Conservation (phyloP, 345 rosid species). For the Zanthoxylum bungeanum region DNA sequence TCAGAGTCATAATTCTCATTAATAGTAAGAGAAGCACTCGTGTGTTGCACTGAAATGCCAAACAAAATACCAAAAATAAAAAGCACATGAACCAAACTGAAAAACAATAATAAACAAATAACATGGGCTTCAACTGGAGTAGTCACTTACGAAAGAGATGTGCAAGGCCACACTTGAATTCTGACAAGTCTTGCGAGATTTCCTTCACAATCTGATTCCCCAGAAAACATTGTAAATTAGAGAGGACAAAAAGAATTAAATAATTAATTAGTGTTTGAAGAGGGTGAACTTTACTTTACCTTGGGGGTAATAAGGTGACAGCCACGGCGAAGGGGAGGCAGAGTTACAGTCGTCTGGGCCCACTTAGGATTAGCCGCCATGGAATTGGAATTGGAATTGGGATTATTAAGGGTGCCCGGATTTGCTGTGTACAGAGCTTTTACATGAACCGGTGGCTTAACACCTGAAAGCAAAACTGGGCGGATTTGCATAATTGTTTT, state of each 20-base stretch:
- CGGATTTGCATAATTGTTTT: too few species aligned
- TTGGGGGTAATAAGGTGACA: slow-evolving; percentile 89
- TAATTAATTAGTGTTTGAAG: background rate
- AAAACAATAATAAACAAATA: background rate
- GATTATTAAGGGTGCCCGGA: slow-evolving; percentile 18
- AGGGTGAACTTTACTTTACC: slow-evolving; percentile 27
- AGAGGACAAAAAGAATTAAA: background rate
- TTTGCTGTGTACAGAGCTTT: slow-evolving; percentile 38
- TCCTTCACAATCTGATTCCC: slow-evolving; percentile 70
- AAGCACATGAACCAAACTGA: too few species aligned
- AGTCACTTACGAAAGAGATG: slow-evolving; percentile 71
- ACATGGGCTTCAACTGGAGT: background rate
- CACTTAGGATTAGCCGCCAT: slow-evolving; percentile 71
- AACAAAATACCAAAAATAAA: background rate
- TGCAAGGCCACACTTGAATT: slow-evolving; percentile 86
- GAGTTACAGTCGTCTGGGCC: slow-evolving; percentile 90
- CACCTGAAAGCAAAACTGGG: slow-evolving; percentile 31
- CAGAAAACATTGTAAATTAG: background rate
- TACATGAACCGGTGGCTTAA: slow-evolving; percentile 17
- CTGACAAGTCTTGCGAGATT: slow-evolving; percentile 65
- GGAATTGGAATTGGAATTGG: slow-evolving; percentile 22
- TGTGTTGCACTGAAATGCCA: slow-evolving; percentile 66
- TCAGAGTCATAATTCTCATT: slow-evolving; percentile 95
- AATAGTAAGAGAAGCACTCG: slow-evolving; percentile 94
- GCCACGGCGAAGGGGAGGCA: slow-evolving; percentile 77